A percentile compares a stretch with the other conserved stretches of the same genome.
Conservation (phyloP, 2,329 filamentous ascomycete species). For the Sarocladium kiliense region DNA sequence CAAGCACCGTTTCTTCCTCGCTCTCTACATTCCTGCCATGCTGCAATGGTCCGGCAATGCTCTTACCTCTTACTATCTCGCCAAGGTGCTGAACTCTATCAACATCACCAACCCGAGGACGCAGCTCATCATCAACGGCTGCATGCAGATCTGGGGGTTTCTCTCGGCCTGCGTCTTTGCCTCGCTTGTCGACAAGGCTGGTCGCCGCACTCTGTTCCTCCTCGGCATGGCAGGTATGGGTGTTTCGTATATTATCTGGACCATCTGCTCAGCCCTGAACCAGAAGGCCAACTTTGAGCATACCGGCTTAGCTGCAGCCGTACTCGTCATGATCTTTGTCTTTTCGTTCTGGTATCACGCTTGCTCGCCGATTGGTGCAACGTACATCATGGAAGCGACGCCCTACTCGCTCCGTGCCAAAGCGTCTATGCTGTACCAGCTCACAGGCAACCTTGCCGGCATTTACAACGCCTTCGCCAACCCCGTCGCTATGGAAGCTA, state of each 20-base stretch:
- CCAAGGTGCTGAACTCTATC: conserved; percentile 33
- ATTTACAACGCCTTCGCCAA: conserved; percentile 36
- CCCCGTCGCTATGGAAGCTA: conserved; percentile 33
- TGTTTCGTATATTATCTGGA: conserved; percentile 31
- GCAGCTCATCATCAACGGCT: conserved; percentile 25
- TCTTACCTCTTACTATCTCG: conserved; percentile 32
- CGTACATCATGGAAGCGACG: conserved; percentile 41
- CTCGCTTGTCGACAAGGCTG: conserved; percentile 33
- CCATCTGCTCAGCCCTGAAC: conserved; percentile 31
- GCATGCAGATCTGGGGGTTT: conserved; percentile 29
- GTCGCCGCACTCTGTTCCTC: conserved; percentile 35
- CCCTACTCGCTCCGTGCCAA: conserved; percentile 24
- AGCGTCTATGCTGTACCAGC: conserved; percentile 23
- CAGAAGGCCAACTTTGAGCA: conserved; percentile 17
- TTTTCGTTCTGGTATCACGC: conserved; percentile 21
- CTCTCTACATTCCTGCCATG: conserved; percentile 8
- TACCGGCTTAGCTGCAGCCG: conserved; percentile 33
- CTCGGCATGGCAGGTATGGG: conserved; percentile 29
- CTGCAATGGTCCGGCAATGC: conserved; percentile 10
- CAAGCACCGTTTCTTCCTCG: conserved; percentile 31
- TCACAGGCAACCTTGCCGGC: conserved; percentile 21
- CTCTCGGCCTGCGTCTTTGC: conserved; percentile 26
- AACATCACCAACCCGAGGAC: conserved; percentile 28
- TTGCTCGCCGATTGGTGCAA: conserved; percentile 35
- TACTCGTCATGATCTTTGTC: conserved; percentile 32